Conservation (phyloP, 768 basidiomycete genomes). For the Trametes meyenii region DNA sequence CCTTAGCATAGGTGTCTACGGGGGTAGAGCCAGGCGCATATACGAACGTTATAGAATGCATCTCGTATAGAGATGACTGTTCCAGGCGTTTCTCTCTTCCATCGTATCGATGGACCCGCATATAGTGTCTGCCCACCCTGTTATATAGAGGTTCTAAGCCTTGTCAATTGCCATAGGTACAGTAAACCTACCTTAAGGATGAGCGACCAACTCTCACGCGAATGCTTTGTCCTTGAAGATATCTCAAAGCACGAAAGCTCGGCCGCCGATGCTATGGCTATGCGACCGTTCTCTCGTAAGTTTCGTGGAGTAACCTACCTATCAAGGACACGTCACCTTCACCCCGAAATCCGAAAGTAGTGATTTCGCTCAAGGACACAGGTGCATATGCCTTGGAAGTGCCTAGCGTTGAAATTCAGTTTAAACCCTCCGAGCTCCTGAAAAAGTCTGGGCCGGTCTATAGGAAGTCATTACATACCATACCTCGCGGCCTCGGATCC, state of each 20-base stretch:
- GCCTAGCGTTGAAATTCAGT: constrained; percentile 41
- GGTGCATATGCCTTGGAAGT: constrained; percentile 71
- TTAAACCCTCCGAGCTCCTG: too few species aligned
- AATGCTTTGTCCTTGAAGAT: constrained; percentile 67
- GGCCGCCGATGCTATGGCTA: constrained; percentile 84
- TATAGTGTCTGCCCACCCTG: constrained; percentile 73
- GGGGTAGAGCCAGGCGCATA: constrained; percentile 5
- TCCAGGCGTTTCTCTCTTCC: constrained; percentile 73
- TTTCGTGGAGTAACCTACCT: not conserved
- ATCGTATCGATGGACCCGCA: constrained; percentile 71
- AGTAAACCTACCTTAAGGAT: constrained; percentile 69
- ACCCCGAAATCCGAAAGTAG: constrained; percentile 89
- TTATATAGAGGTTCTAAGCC: not conserved
- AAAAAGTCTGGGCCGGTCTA: not conserved
- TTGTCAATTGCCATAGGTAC: not conserved
- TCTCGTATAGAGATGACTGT: constrained; percentile 86
- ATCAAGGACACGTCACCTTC: constrained; percentile 61
- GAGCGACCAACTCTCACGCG: constrained; percentile 71
- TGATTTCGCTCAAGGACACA: constrained; percentile 50
- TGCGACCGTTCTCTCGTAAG: not conserved
- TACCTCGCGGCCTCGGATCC: constrained; percentile 62
- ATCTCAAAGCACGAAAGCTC: constrained; percentile 83
- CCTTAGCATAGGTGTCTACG: constrained; percentile 11
- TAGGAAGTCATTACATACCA: constrained; percentile 52
- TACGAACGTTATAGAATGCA: constrained; percentile 83